Conservation (phyloP, 1,284 basidiomycete species). For the Athelia psychrophila region DNA sequence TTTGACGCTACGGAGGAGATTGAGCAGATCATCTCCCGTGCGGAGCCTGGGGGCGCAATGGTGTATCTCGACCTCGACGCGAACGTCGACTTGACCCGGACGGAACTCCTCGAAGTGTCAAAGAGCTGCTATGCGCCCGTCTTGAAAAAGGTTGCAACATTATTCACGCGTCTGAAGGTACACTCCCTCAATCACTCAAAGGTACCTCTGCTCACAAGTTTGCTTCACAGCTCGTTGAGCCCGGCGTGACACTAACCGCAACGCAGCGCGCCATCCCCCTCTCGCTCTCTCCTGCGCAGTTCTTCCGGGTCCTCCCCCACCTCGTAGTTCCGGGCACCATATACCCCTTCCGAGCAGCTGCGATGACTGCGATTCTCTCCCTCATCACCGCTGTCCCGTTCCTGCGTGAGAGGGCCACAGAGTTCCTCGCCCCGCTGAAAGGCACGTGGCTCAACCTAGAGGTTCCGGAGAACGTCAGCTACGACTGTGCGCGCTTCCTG, state of each 20-base stretch:
- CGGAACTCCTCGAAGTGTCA: constrained; percentile 23
- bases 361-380: constrained; percentile 19
- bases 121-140: constrained; percentile 20
- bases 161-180: constrained; percentile 24
- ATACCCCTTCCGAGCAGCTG: constrained; percentile 18
- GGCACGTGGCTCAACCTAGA: constrained; percentile 21
- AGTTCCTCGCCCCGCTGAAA: constrained; percentile 12
- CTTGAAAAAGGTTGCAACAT: constrained; percentile 18
- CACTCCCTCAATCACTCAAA: neutral
- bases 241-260: constrained; percentile 14
- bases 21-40: constrained; percentile 14
- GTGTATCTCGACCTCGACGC: constrained; percentile 24
- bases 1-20: constrained; percentile 23
- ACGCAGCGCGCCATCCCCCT: constrained; percentile 18
- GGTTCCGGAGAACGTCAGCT: constrained; percentile 22
- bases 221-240: constrained; percentile 15
- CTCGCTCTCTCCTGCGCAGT: constrained; percentile 13
- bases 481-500: constrained; percentile 20
- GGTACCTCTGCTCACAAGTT: neutral
- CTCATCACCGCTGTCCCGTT: constrained; percentile 22
- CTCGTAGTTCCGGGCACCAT: constrained; percentile 22
- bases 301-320: constrained; percentile 21
- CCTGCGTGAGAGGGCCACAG: constrained; percentile 16
- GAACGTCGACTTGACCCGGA: constrained; percentile 20
- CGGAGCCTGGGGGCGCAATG: constrained; percentile 8